Percentiles rank a stretch among this genome's conserved stretches.
Evolutionary conservation across 2,329 filamentous ascomycete species (phyloP).

Genomic region (Diaporthe sp.): DNA sequence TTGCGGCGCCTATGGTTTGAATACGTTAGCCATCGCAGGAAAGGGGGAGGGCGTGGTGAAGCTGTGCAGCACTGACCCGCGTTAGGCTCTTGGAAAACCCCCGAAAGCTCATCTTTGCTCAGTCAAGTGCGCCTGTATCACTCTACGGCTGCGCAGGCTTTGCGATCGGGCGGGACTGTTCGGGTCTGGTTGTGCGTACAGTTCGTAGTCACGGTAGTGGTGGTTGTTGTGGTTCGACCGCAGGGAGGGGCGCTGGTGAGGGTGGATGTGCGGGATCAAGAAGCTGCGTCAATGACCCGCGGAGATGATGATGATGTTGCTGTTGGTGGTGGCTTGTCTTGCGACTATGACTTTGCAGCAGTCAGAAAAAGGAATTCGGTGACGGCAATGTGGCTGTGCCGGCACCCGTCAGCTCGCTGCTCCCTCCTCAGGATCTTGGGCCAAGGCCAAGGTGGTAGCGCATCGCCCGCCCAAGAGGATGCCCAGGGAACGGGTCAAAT

Average conservation of each 20-base stretch:
- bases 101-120: slow-evolving; percentile 88
- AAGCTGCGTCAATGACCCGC: background rate
- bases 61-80: slow-evolving; percentile 71
- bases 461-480: slow-evolving; percentile 30
- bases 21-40: slow-evolving; percentile 44
- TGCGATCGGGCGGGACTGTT: slow-evolving; percentile 7
- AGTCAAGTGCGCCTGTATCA: background rate
- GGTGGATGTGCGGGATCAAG: background rate
- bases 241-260: background rate
- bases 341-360: slow-evolving; percentile 9
- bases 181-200: slow-evolving; percentile 11
- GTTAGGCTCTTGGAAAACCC: slow-evolving; percentile 92
- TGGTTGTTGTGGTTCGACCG: background rate
- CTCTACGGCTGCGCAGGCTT: background rate
- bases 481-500: slow-evolving; percentile 25
- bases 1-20: slow-evolving; percentile 79
- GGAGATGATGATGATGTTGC: background rate
- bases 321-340: slow-evolving; percentile 12
- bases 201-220: background rate
- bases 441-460: slow-evolving; percentile 28
- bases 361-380: slow-evolving; percentile 22
- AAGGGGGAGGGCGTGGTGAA: slow-evolving; percentile 20
- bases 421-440: slow-evolving; percentile 19
- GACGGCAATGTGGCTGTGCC: slow-evolving; percentile 38
- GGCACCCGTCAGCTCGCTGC: slow-evolving; percentile 33